Evolutionary conservation across 306 rosid species (phyloP), one percentile per base, ranked within the genome.

Genomic region (Delonix regia): DNA sequence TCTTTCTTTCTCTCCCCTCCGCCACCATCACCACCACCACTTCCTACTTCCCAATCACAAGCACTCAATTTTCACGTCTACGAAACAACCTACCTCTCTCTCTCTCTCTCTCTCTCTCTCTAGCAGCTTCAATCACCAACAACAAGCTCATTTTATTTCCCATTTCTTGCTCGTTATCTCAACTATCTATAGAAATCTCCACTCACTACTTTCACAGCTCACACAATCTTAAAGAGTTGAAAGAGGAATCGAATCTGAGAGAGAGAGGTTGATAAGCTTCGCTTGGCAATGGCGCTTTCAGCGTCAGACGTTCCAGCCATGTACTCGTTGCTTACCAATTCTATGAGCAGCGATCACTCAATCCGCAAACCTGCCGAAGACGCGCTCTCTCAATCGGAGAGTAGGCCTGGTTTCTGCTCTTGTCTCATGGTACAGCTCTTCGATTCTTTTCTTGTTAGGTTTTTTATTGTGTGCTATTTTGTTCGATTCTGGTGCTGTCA

Each of bases 331-430:
- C 91, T 95, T 15, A 9, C 87, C 21, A 89, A 92, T 89, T 90
- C 99, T 59, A 82, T 89, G 98, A 95, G 91, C 74, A 85, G 87
- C 45, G 94, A 92, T 78, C 96, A 83, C 15, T 83, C 83, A 74
- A 82, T 88, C 67, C 98, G 97, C 0, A 83, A 86, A 63, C 88
- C 97, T 7, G 97, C 98, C 0, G 98, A 92, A 81, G 81, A 79
- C 45, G 90, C 98, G 42, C 98, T 95, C 18, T 78, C 97, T 12
- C 92, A 88, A 81, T 88, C 88, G 30, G 97, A 95, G 86, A 84
- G 94, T 70, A 87, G 97, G 65, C 92, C 93, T 52, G 98, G 99
- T 48, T 95, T 92, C 86, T 89, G 97, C 87, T 92, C 95, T 11
- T 95, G 99, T 79, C 95, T 95, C 59, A 83, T 95, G 85, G 91